phyloP scores from a whole-genome alignment of 1,284 basidiomycete genomes.

The Schizophyllum commune region DNA sequence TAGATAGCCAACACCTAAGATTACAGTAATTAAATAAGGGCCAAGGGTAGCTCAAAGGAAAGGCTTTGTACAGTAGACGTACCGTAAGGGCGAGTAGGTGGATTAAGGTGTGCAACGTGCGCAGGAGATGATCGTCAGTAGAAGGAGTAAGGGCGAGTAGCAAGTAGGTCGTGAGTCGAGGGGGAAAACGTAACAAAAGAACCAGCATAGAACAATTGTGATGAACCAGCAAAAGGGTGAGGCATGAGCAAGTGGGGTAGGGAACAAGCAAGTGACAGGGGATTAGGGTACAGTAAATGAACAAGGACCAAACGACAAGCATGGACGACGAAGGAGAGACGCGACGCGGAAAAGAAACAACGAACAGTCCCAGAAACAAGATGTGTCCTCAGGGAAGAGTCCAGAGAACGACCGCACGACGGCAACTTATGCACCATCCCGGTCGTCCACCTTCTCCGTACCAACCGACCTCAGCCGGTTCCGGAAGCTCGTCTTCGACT shows the following conservation, averaged over 20 bases:
- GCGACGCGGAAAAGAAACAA: background rate
- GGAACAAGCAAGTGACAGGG: background rate
- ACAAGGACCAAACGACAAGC: background rate
- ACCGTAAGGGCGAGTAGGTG: background rate
- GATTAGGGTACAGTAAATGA: background rate
- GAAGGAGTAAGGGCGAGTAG: background rate
- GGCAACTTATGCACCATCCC: background rate
- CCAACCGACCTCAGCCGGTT: conserved; percentile 24
- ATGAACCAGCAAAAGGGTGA: no score
- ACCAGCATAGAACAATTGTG: no score
- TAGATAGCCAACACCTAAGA: background rate
- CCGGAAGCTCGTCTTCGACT: conserved; percentile 23
- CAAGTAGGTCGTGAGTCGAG: background rate
- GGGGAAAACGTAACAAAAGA: no score
- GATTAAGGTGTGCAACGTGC: no score
- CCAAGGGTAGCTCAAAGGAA: background rate
- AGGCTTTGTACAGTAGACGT: background rate
- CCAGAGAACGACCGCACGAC: background rate
- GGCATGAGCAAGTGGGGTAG: background rate
- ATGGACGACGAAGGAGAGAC: background rate
- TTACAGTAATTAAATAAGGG: background rate
- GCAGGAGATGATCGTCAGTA: background rate
- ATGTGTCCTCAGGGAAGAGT: background rate
- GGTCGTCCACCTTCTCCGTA: conserved; percentile 20
- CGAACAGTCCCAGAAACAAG: background rate